A percentile compares a stretch with the other conserved stretches of the same genome.
These are phyloP conservation scores for Aspergillus latus DNA, from an alignment of 2,329 filamentous ascomycete species.

Conservation along the genomic window DNA sequence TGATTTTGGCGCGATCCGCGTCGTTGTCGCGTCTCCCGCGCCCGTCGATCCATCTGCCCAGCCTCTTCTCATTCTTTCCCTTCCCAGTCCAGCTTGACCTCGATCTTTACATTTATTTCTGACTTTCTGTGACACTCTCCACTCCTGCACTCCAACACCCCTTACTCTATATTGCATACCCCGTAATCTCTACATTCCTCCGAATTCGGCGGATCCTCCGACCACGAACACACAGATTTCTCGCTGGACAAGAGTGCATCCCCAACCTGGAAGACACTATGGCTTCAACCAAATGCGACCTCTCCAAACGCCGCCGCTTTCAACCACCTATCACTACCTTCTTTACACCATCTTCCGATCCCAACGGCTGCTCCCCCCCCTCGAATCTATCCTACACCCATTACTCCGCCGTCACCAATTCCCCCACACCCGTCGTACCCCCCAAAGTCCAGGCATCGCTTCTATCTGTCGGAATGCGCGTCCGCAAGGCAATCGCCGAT, in stretches of 20 bases:
- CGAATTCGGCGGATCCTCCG: background rate
- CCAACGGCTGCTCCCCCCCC: conserved; percentile 10
- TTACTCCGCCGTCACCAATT: conserved; percentile 42
- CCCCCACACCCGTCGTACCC: conserved; percentile 57
- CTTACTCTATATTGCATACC: background rate
- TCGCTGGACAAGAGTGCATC: background rate
- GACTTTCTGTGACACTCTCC: background rate
- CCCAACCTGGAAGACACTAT: too few species aligned
- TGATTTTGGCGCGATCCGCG: conserved; percentile 21
- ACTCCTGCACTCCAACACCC: background rate
- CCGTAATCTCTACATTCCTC: background rate
- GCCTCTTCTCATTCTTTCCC: conserved; percentile 16
- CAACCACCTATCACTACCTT: conserved; percentile 45
- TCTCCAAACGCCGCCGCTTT: conserved; percentile 46
- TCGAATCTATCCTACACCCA: conserved; percentile 39
- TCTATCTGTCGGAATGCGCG: conserved; percentile 89
- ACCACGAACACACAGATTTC: background rate
- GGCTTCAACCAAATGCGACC: conserved; percentile 10
- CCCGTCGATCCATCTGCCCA: conserved; percentile 17
- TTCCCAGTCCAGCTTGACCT: background rate
- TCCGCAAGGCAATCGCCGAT: conserved; percentile 89
- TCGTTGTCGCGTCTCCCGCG: conserved; percentile 18
- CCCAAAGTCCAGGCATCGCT: conserved; percentile 73
- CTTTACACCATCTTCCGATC: conserved; percentile 27
- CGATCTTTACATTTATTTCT: background rate